Base-by-base conservation (phyloP, 306 rosid species). In the Lithocarpus polystachyus region DNA sequence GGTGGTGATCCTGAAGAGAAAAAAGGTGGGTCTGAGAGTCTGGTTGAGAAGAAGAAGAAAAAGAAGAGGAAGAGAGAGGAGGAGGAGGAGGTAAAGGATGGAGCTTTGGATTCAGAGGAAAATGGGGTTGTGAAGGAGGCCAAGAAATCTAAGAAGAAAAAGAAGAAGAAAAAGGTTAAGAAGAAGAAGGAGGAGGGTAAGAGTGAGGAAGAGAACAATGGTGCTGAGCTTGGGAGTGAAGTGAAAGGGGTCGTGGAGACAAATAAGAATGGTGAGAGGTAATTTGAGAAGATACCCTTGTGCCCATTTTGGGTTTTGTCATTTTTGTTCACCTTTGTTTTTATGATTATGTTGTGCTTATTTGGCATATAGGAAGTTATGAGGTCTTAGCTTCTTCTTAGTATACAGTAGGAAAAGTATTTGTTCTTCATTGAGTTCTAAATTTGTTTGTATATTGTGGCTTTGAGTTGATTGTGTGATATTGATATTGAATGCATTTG, bases 251-350 rank as follows among this genome's bases (percentile, higher is more conserved):
- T 75, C 10, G 29, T 76, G 22, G 92, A 20, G 80, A 77, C 87
- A 69, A 69, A 71, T 71, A 60, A 73, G 73, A 80, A 68, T 70
- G 56, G 14, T 73, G 78, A 75, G 19, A 85, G 98, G 99, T 95
- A 85, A 57, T 55, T 54, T 76, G 18, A 52, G 43, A 73, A 54
- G 67, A 12, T 24, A 28, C 43, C 29, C 70, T 20, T 48, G 13
- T 52, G 23, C 71, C 12, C 26, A 5, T 1, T 80, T 75, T 48
- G 23, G 56, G 20, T 55, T 68, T 56, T 43, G 10, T 31, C 33
- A 40, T 68, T 12, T 81, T 17, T 28, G 5, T 5, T 53, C 12
- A 26, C 1, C 7, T 33, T 77, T 73, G 26, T 6, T 76, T 56
- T 54, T 52, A 17, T 71, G 72, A 15, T 60, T 51, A 22, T 59